These are phyloP conservation scores for Vanrija pseudolonga DNA, from an alignment of 1,284 basidiomycete genomes.

Conservation along the genomic window DNA sequence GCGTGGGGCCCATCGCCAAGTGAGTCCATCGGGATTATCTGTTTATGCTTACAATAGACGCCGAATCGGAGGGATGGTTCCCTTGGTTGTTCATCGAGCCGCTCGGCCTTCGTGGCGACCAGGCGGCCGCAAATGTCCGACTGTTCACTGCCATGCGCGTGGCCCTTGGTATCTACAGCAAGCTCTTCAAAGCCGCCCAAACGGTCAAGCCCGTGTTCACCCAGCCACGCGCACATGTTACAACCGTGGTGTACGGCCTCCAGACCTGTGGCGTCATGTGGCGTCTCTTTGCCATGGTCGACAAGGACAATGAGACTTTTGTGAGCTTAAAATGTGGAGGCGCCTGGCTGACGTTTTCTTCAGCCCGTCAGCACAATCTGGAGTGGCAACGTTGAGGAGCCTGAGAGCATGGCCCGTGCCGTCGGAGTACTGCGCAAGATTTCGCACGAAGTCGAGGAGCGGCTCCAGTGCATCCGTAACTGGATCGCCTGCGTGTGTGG, in stretches of 20 bases:
- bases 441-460: background rate
- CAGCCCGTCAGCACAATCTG: slow-evolving; percentile 9
- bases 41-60: background rate
- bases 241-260: slow-evolving; percentile 1
- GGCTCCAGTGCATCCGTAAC: background rate
- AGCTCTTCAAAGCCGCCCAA: background rate
- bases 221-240: background rate
- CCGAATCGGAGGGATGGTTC: slow-evolving; percentile 6
- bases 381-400: slow-evolving; percentile 5
- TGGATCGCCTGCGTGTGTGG: slow-evolving; percentile 3
- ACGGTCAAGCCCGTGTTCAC: too few relatives aligned
- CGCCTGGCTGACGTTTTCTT: background rate
- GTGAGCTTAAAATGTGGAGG: background rate
- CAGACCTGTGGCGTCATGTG: slow-evolving; percentile 3
- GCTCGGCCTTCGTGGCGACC: background rate
- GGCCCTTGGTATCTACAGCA: slow-evolving; percentile 3
- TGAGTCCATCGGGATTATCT: background rate
- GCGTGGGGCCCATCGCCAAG: slow-evolving; percentile 1
- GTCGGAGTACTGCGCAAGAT: slow-evolving; percentile 5
- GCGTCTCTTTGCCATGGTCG: slow-evolving; percentile 4
- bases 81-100: slow-evolving; percentile 12
- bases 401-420: background rate
- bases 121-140: background rate
- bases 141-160: slow-evolving; percentile 8
- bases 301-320: background rate